Evolutionary conservation across 805 yeast species (phyloP).

Genomic region (Sugiyamaella valdiviana): DNA sequence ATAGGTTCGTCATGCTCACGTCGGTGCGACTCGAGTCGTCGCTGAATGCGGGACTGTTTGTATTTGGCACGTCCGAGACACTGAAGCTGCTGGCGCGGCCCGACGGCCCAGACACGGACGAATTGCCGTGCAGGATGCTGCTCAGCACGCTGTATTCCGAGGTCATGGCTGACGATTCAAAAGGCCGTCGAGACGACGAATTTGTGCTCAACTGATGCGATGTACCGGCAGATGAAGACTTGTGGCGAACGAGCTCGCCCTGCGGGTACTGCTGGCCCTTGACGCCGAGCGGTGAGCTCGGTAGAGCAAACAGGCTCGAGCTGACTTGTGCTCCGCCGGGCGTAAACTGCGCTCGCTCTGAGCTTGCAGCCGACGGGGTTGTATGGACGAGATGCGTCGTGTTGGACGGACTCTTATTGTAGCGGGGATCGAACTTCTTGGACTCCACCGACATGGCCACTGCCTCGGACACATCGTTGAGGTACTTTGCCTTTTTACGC

Average conservation of each 20-base stretch:
- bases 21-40: constrained; percentile 13
- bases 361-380: not conserved
- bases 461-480: constrained; percentile 50
- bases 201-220: not conserved
- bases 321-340: not conserved
- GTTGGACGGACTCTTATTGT: not conserved
- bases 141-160: constrained; percentile 33
- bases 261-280: not conserved
- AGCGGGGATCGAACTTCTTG: constrained; percentile 10
- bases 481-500: constrained; percentile 75
- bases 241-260: not conserved
- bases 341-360: not conserved
- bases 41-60: constrained; percentile 17
- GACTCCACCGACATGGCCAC: constrained; percentile 13
- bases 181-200: constrained; percentile 1
- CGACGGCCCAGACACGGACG: constrained; percentile 1
- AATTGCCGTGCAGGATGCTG: constrained; percentile 25
- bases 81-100: not conserved
- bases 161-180: constrained; percentile 33
- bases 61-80: not conserved
- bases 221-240: not conserved
- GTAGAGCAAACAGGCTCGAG: not conserved
- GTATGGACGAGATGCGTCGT: not conserved
- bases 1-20: not conserved
- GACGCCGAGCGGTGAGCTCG: not conserved